These are phyloP conservation scores for Chrysopogon serrulatus DNA, from an alignment of 176 grass and related monocot genomes.

Conservation along the genomic window DNA sequence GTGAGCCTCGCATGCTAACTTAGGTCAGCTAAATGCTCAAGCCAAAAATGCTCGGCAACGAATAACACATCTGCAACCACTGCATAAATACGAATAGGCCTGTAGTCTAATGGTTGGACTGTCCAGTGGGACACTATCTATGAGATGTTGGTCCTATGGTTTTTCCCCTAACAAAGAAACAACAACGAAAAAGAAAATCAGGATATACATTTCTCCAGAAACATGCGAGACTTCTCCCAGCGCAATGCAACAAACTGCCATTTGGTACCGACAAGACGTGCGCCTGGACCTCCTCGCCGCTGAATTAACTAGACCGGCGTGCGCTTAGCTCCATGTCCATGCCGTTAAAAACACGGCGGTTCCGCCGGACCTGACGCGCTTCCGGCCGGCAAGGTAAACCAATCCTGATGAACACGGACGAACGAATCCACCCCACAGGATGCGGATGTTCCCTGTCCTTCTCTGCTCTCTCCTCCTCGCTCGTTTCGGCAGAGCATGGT, in stretches of 20 bases:
- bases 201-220: too few species aligned
- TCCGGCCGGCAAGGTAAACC: background rate
- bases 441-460: background rate
- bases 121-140: too few species aligned
- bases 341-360: background rate
- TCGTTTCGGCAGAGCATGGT: background rate
- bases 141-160: too few species aligned
- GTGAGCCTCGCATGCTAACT: background rate
- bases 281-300: slow-evolving; percentile 11
- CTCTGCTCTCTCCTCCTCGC: background rate
- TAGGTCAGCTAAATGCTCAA: too few species aligned
- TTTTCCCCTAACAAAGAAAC: background rate
- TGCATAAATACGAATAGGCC: too few species aligned
- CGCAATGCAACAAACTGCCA: background rate
- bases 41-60: background rate
- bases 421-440: background rate
- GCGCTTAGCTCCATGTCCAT: background rate
- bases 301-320: background rate
- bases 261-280: slow-evolving; percentile 4
- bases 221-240: background rate
- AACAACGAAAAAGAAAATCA: too few species aligned
- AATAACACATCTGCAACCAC: too few species aligned
- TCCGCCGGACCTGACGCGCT: background rate
- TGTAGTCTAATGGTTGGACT: too few species aligned
- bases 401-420: background rate